Base-by-base conservation (phyloP, 2,329 filamentous ascomycete genomes). In the Botryotinia convoluta region DNA sequence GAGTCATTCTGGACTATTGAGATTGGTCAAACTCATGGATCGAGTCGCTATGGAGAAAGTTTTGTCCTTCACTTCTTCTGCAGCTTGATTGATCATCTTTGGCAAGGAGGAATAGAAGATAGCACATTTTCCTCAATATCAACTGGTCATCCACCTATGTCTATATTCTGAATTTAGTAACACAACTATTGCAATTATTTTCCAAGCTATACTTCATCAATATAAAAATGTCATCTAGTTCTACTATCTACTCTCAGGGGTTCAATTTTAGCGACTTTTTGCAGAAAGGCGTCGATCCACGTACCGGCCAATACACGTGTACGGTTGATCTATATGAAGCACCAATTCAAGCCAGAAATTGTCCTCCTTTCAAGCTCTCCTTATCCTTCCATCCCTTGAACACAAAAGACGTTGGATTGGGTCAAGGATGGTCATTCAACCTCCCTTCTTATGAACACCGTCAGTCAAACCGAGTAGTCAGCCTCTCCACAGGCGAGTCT, bases 401-500 rank as follows among this genome's bases (percentile, higher is more conserved):
- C 37, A 57, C 60, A 54, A n/a, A 65, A 18, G 42, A 71, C 20
- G 6, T 65, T 20, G 69, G 69, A 42, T 22, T 71, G n/a, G 69
- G 69, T 12, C 44, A 63, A 35, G 69, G 69, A 5, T 71, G 69
- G 69, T 20, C 60, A 35, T 71, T 71, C 35, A 57, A 18, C 22
- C 60, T 71, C 35, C 60, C 69, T 57, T 64, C 60, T 42, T 71
- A 71, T 64, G 60, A 71, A 26, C 69, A 71, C 39, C 69, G 69
- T 37, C 69, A 71, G 54, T 26, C 69, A 6, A 51, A 63, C 37
- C 60, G 32, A 18, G 54, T 39, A 20, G 32, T 71, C 10, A 51
- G 35, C 44, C 60, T 71, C 45, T 54, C 69, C 8, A 65, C 69
- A 18, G 60, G 60, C 26, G 69, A 71, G 18, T 57, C 60, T 16